Evolutionary conservation across 164 flowering plant species (phyloP).

Genomic region (Echeveria elegans): DNA sequence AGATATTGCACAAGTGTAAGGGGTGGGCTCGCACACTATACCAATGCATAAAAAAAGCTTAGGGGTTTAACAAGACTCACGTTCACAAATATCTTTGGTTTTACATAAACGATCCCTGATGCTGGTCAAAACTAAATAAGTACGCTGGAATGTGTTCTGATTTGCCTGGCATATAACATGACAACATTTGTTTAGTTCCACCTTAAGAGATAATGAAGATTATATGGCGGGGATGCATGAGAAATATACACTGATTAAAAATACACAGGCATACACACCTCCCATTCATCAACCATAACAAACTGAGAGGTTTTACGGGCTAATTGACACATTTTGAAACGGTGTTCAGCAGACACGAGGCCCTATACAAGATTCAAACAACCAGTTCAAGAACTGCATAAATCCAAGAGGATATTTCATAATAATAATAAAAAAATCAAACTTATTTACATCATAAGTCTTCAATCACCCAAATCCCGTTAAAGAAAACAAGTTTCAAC

Average conservation of each 20-base stretch:
- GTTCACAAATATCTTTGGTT: constrained; percentile 28
- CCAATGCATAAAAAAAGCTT: neutral
- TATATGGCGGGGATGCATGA: neutral
- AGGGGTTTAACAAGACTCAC: constrained; percentile 20
- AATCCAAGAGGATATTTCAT: neutral
- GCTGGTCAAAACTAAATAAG: constrained; percentile 67
- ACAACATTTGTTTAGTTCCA: constrained; percentile 3
- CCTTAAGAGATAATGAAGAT: neutral
- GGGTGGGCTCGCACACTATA: no score
- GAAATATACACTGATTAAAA: neutral
- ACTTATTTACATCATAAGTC: constrained; percentile 73
- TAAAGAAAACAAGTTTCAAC: constrained; percentile 86
- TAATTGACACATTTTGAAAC: constrained; percentile 58
- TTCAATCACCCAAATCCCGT: no score
- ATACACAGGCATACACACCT: constrained; percentile 33
- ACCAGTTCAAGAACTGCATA: neutral
- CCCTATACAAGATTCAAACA: constrained; percentile 30
- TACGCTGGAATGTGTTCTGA: constrained; percentile 60
- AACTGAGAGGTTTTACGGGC: constrained; percentile 79
- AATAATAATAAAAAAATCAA: neutral
- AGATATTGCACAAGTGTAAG: no score
- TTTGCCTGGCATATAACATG: constrained; percentile 41
- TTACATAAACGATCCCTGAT: constrained; percentile 33
- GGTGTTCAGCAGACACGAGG: constrained; percentile 70
- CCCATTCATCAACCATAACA: constrained; percentile 94